Percentiles rank a stretch among this genome's conserved stretches.
These are phyloP conservation scores for Pleurotus ostreatus DNA, from an alignment of 768 basidiomycete genomes.

Conservation along the genomic window DNA sequence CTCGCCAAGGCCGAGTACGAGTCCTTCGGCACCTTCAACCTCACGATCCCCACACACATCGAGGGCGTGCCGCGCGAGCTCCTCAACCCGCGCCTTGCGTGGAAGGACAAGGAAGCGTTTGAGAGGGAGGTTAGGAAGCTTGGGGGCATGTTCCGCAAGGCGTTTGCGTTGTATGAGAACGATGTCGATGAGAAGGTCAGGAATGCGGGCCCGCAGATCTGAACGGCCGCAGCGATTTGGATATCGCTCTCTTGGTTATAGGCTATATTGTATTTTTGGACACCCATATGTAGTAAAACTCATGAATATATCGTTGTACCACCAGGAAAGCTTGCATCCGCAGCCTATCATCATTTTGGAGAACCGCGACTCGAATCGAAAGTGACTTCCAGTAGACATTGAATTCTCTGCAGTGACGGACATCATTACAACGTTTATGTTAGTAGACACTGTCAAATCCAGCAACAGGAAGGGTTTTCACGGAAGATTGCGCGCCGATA, in stretches of 20 bases:
- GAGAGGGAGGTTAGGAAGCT: conserved; percentile 85
- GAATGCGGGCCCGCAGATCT: conserved; percentile 69
- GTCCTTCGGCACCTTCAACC: conserved; percentile 77
- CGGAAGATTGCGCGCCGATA: too few species aligned
- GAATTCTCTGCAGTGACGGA: too few species aligned
- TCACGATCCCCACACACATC: conserved; percentile 78
- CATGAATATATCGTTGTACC: too few species aligned
- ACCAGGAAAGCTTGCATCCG: too few species aligned
- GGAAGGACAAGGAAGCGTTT: conserved; percentile 88
- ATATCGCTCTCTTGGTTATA: background rate
- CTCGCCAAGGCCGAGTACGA: conserved; percentile 86
- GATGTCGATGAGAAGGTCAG: conserved; percentile 81
- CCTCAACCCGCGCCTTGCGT: conserved; percentile 84
- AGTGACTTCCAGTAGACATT: too few species aligned
- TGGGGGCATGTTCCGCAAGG: conserved; percentile 90
- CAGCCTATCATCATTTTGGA: too few species aligned
- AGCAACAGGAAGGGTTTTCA: too few species aligned
- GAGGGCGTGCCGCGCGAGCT: conserved; percentile 89
- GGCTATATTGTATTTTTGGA: too few species aligned
- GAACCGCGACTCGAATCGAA: too few species aligned
- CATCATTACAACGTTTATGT: too few species aligned
- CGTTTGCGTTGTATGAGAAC: conserved; percentile 87
- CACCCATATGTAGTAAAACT: too few species aligned
- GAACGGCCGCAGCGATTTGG: conserved; percentile 7
- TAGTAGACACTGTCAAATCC: too few species aligned